Evolutionary conservation across 345 rosid genomes (phyloP).

Genomic region (Eucalyptus erythrocorys): DNA sequence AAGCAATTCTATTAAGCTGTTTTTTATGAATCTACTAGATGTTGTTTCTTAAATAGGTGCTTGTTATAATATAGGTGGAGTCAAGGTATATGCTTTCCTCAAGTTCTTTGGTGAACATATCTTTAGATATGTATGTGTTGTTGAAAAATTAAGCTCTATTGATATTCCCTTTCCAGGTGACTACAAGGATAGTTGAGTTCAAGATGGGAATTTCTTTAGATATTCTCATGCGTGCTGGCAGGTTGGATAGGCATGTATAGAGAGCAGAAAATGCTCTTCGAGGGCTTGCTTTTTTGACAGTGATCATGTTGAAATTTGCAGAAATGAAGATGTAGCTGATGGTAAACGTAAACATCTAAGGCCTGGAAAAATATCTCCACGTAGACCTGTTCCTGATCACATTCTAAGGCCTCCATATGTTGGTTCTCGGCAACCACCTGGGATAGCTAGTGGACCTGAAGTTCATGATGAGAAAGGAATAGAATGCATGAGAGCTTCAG

Average conservation of each 20-base stretch:
- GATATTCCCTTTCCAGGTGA: background rate
- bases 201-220: background rate
- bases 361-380: slow-evolving; percentile 71
- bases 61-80: background rate
- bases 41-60: background rate
- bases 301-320: slow-evolving; percentile 6
- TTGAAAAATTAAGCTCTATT: background rate
- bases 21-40: background rate
- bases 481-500: slow-evolving; percentile 83
- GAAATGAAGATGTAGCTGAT: slow-evolving; percentile 36
- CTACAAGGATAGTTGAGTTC: background rate
- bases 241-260: background rate
- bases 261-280: background rate
- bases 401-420: slow-evolving; percentile 68
- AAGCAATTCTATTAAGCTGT: background rate
- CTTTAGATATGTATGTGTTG: background rate
- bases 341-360: slow-evolving; percentile 37
- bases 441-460: slow-evolving; percentile 65
- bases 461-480: slow-evolving; percentile 70
- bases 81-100: background rate
- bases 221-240: background rate
- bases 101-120: background rate
- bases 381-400: slow-evolving; percentile 60
- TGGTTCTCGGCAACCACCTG: slow-evolving; percentile 34
- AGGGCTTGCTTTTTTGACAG: background rate